phyloP scores from a whole-genome alignment of 345 rosid species.

The Hypericum perforatum region DNA sequence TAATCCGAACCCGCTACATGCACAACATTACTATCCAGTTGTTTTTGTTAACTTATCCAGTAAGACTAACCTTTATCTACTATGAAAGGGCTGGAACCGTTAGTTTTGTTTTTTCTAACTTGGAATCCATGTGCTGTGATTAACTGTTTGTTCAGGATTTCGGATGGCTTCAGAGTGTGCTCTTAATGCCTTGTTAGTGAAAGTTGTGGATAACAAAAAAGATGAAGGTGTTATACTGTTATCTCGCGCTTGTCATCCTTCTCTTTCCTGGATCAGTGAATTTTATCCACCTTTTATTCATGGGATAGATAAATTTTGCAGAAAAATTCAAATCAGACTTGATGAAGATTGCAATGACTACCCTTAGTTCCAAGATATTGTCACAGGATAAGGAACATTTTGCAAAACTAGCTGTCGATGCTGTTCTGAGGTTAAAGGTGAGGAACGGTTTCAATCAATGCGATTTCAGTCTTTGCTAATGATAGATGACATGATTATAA shows the following conservation, averaged over 20 bases:
- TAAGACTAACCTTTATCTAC: too few species aligned
- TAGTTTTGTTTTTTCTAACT: too few species aligned
- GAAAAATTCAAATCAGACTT: conserved; percentile 78
- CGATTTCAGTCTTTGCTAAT: background rate
- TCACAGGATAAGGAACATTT: conserved; percentile 92
- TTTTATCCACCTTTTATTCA: background rate
- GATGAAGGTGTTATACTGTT: conserved; percentile 47
- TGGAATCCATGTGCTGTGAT: too few species aligned
- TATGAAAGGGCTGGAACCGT: too few species aligned
- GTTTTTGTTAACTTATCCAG: too few species aligned
- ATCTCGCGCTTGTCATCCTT: background rate
- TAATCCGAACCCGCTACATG: too few species aligned
- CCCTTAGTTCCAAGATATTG: conserved; percentile 83
- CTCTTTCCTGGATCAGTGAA: background rate
- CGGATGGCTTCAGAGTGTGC: conserved; percentile 98
- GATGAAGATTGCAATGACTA: conserved; percentile 87
- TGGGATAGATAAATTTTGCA: conserved; percentile 31
- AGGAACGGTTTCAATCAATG: background rate
- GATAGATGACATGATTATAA: too few species aligned
- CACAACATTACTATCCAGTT: too few species aligned
- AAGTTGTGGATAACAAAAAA: conserved; percentile 71
- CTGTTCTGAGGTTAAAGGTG: conserved; percentile 87
- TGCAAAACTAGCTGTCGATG: conserved; percentile 84
- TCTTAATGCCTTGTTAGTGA: conserved; percentile 53
- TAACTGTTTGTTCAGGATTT: conserved; percentile 42